These are phyloP conservation scores for Calonectria ilicicola DNA, from an alignment of 2,329 filamentous ascomycete genomes.

Conservation along the genomic window DNA sequence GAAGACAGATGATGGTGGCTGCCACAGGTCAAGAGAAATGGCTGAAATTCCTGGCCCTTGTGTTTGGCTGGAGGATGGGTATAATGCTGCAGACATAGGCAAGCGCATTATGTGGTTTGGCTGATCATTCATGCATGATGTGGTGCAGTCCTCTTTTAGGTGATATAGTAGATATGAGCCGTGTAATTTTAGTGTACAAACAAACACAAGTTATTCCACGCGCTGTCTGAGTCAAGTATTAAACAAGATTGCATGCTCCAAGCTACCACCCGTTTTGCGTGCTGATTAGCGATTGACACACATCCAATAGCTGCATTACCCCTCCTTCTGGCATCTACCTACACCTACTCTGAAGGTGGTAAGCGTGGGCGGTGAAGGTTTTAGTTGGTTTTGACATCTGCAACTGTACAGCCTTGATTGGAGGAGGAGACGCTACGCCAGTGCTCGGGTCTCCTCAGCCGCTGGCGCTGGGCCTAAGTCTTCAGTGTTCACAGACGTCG, in stretches of 20 bases:
- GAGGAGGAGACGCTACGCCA: constrained; percentile 27
- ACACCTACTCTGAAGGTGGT: constrained; percentile 15
- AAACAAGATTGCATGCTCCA: neutral
- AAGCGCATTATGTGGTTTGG: neutral
- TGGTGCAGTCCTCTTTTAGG: neutral
- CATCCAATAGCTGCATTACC: constrained; percentile 28
- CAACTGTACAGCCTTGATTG: constrained; percentile 40
- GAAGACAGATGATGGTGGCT: neutral
- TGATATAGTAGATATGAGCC: neutral
- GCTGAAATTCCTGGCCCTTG: neutral
- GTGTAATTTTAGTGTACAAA: neutral
- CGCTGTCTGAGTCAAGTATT: neutral
- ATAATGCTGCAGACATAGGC: neutral
- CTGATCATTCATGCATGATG: neutral
- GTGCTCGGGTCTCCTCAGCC: constrained; percentile 33
- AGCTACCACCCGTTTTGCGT: neutral
- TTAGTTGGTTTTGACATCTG: constrained; percentile 37
- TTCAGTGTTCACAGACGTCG: neutral
- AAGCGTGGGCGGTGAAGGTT: constrained; percentile 41
- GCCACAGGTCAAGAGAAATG: neutral
- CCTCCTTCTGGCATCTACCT: constrained; percentile 30
- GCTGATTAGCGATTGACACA: neutral
- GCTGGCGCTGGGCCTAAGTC: constrained; percentile 15
- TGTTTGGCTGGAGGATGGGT: too few relatives aligned
- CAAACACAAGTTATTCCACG: neutral